Evolutionary conservation across 106 monocot species (phyloP), one percentile per base, ranked within the genome.

Genomic region (Platanthera guangdongensis): DNA sequence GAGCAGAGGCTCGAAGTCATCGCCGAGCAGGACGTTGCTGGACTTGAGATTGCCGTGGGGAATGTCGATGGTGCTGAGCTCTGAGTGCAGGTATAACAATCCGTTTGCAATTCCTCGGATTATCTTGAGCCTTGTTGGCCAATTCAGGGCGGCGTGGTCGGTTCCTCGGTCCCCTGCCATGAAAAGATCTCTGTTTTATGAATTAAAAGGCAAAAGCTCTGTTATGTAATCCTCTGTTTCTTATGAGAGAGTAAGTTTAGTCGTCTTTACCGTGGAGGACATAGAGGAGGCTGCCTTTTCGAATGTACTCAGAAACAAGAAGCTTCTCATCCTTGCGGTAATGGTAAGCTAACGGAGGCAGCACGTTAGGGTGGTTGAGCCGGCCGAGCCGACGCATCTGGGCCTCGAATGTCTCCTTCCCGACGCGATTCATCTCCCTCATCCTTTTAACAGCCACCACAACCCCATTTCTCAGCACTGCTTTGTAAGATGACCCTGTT

Each of bases 1-100:
- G 74, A 95, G 75, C 39, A 92, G 74, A 0, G 95, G 95, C 4
- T 84, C 77, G 82, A 90, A 92, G 79, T 92, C 81, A 47, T 75
- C 48, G 12, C 76, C 52, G 57, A 92, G 83, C 54, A 95, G 88
- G 63, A 95, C 78, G 78, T 95, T 95, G 73, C 86, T 74, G 74
- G 92, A 92, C 76, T 92, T 95, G 51, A 95, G 88, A 82, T 95
- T 95, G 65, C 95, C 95, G 59, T 93, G 93, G 32, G 90, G 90
- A 50, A 88, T 51, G 53, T 85, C 86, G 13, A 70, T 52, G 49
- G 30, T 3, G 14, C 70, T 52, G 46, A 90, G 83, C 83, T 87
- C 83, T n/a, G 81, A 9, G 80, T 92, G 95, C 76, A 95, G 86
- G 83, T 82, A 84, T 10, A 80, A 70, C 74, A 89, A 72, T 5